Base-by-base conservation (phyloP, 306 rosid species). In the Lathyrus sativus region DNA sequence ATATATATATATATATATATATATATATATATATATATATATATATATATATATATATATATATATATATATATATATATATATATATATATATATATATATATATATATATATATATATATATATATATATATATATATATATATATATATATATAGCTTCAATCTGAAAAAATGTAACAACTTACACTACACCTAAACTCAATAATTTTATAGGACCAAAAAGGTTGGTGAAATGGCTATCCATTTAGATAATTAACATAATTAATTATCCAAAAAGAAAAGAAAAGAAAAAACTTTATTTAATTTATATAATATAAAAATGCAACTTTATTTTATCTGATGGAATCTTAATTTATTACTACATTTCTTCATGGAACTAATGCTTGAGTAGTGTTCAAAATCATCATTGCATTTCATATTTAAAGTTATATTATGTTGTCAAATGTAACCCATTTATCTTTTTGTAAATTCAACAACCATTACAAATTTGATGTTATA, bases 151-250 rank as follows among this genome's bases (percentile, higher is more conserved):
- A 64, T 50, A 69, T 73, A 60, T 72, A 67, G 39, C 76, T 81
- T 73, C 19, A 63, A 4, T 39, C 1, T 62, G 76, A 66, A 76
- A 61, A 37, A 29, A 10, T 48, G 55, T 33, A 72, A 76, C 81
- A 72, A 72, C 76, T 62, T 53, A 54, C 80, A 80, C 84, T 68
- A 44, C 63, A 72, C 76, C 81, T 80, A 76, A 80, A 38, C 73
- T 5, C 19, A 6, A 72, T 39, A 72, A 67, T 45, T 62, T 76
- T 9, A 35, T 45, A 8, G 70, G 56, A 72, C 45, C 67, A 49
- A 73, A 46, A 55, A 37, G 66, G 68, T 46, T 68, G 68, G 41
- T 49, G 51, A 29, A 13, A 73, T 55, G 70, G 79, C 59, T 76
- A 80, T 73, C 43, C 13, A 35, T 19, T 15, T 11, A 3, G 9